Base-by-base conservation (phyloP, 1,284 basidiomycete genomes). In the Schizophyllum amplum region DNA sequence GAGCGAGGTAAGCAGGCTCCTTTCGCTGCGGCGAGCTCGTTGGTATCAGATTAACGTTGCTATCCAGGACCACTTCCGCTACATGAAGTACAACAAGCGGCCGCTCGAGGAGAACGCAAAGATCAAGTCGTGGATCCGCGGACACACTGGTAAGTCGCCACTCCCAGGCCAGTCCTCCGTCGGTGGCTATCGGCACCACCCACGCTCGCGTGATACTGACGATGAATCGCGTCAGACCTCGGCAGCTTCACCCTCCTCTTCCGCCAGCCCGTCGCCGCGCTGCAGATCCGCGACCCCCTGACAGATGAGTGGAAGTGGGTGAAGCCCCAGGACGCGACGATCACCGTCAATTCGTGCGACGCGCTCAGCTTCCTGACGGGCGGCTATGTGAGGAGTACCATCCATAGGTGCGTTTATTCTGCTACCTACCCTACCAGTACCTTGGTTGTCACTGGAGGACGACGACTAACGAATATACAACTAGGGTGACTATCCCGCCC, bases 11-110 rank as follows among this genome's bases (percentile, higher is more conserved):
- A 5, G 65, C 61, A 21, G 11, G 22, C 9, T 22, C n/a, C 21
- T n/a, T 51, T 51, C 13, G 24, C 46, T n/a, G 22, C n/a, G n/a
- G n/a, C n/a, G 7, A 20, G 17, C 5, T 22, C 21, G 5, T 5
- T 21, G 24, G n/a, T 51, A 15, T 4, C 53, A 23, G 53, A n/a
- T 22, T 15, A 21, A 1, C 42, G 6, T 11, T 48, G 13, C 11
- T n/a, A n/a, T 1, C 4, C 55, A 75, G 71, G 75, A 76, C 57
- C 75, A 81, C 62, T 69, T 82, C 24, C 72, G 80, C 11, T 81
- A 80, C 71, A 82, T 82, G 80, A 75, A 79, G 65, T 82, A 81
- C 68, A 64, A 64, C 59, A 77, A 77, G 64, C 77, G 73, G 64
- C 69, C 72, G 5, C 68, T 70, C 0, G 76, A 77, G 63, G 73